Evolutionary conservation across 805 yeast genomes (phyloP).

Genomic region (Saccharomycopsis capsularis): DNA sequence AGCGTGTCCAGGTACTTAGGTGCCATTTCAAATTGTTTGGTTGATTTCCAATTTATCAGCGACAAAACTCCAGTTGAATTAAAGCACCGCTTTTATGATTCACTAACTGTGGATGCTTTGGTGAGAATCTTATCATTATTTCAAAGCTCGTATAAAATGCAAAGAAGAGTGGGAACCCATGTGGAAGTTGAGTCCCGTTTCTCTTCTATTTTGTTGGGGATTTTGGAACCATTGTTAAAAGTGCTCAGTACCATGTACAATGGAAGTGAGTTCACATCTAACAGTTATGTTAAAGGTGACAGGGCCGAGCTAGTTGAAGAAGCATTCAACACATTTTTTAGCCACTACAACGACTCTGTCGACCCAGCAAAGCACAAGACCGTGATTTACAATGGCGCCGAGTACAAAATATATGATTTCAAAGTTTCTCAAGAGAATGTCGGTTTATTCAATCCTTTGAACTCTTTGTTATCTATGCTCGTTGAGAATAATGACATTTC

Average conservation of each 20-base stretch:
- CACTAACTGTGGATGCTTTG: not conserved
- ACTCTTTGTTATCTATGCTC: constrained; percentile 10
- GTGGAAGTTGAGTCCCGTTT: constrained; percentile 3
- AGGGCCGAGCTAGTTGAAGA: not conserved
- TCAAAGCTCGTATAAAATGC: constrained; percentile 1
- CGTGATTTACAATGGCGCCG: constrained; percentile 1
- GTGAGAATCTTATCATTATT: not conserved
- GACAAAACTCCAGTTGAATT: constrained; percentile 4
- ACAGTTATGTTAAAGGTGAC: not conserved
- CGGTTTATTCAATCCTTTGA: constrained; percentile 19
- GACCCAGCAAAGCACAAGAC: constrained; percentile 1
- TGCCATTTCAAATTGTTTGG: not conserved
- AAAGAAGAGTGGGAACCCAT: constrained; percentile 12
- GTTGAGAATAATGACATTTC: constrained; percentile 11
- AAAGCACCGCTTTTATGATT: not conserved
- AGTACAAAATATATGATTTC: constrained; percentile 1
- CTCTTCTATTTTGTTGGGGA: not conserved
- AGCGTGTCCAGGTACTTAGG: not conserved
- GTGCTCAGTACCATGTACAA: constrained; percentile 4
- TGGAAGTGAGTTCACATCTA: constrained; percentile 2
- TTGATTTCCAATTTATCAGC: not conserved
- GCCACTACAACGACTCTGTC: not conserved
- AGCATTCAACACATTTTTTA: not conserved
- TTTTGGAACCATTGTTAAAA: constrained; percentile 1
- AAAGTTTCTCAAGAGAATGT: constrained; percentile 23